phyloP scores from a whole-genome alignment of 176 grass and related monocot genomes.

The Pontederia crassipes region DNA sequence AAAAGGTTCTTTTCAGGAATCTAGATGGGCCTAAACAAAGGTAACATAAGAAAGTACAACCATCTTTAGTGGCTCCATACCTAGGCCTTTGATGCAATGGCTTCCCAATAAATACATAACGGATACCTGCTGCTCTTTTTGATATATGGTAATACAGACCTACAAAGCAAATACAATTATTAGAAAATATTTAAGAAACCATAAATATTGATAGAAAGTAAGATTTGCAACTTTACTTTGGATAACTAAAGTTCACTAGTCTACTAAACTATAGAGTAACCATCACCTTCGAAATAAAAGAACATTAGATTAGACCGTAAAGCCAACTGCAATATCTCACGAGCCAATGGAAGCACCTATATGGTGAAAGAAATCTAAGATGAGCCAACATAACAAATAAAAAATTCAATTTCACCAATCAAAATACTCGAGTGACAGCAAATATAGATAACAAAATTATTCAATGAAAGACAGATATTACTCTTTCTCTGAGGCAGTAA shows the following conservation, averaged over 20 bases:
- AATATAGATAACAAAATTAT: no score
- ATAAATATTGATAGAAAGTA: no score
- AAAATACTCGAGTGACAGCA: no score
- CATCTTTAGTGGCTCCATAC: slow-evolving; percentile 22
- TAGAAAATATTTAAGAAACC: background rate
- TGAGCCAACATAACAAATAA: background rate
- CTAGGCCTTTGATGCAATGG: slow-evolving; percentile 92
- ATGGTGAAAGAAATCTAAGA: background rate
- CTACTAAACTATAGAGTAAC: no score
- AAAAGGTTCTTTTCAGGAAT: no score
- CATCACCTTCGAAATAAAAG: slow-evolving; percentile 97
- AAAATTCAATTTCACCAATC: background rate
- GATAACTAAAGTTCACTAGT: no score
- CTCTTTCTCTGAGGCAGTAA: no score
- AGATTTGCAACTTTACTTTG: no score
- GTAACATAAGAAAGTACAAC: no score
- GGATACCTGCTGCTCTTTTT: slow-evolving; percentile 86
- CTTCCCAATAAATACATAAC: slow-evolving; percentile 96
- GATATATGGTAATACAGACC: slow-evolving; percentile 97
- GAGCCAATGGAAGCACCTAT: slow-evolving; percentile 76
- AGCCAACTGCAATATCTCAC: slow-evolving; percentile 71
- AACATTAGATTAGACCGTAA: slow-evolving; percentile 91
- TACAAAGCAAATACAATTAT: slow-evolving; percentile 28
- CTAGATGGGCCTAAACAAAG: no score
- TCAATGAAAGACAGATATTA: no score